Evolutionary conservation across 805 yeast species (phyloP).

Genomic region (Hanseniaspora lachancei): DNA sequence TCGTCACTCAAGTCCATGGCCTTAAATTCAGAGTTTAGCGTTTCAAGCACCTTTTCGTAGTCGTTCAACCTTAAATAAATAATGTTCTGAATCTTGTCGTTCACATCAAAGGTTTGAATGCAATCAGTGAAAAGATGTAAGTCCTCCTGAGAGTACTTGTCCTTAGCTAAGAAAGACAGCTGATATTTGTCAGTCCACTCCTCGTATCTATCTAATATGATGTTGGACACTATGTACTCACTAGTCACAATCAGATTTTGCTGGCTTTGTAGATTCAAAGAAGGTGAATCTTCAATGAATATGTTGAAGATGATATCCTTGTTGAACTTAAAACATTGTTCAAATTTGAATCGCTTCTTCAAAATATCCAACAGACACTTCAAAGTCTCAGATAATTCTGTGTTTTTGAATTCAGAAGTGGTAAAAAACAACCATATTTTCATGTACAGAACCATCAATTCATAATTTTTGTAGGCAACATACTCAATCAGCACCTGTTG

Average conservation of each 20-base stretch:
- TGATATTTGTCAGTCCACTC: constrained; percentile 7
- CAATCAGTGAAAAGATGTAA: not conserved
- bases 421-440: constrained; percentile 3
- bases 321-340: constrained; percentile 3
- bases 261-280: not conserved
- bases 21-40: not conserved
- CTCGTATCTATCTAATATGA: not conserved
- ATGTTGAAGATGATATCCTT: not conserved
- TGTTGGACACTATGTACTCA: constrained; percentile 2
- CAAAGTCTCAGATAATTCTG: not conserved
- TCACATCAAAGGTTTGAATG: not conserved
- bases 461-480: constrained; percentile 6
- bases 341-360: constrained; percentile 11
- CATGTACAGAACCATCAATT: constrained; percentile 2
- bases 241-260: constrained; percentile 4
- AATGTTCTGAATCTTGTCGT: constrained; percentile 4
- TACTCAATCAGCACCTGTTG: constrained; percentile 1
- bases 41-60: not conserved
- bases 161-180: not conserved
- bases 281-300: not conserved
- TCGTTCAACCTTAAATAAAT: not conserved
- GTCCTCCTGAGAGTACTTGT: not conserved
- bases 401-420: not conserved
- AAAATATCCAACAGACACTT: not conserved
- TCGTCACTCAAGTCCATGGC: not conserved